Percentiles rank a stretch among this genome's conserved stretches.
These are phyloP conservation scores for Fusarium pseudonygamai DNA, from an alignment of 2,329 filamentous ascomycete species.

Conservation along the genomic window DNA sequence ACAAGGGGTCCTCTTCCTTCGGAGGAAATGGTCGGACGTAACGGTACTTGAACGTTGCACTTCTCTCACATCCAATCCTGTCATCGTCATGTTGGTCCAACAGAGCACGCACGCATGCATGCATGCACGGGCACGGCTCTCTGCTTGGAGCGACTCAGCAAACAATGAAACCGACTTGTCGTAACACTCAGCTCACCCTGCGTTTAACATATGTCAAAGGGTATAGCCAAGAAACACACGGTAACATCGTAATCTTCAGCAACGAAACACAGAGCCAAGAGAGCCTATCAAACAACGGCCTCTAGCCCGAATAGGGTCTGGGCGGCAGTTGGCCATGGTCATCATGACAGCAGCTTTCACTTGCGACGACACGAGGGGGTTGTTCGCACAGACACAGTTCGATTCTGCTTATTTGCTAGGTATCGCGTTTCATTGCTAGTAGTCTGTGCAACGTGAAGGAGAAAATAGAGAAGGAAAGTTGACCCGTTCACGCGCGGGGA, in stretches of 20 bases:
- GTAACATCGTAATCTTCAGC: conserved; percentile 31
- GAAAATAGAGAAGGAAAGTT: neutral
- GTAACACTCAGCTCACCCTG: conserved; percentile 2
- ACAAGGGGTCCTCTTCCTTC: conserved; percentile 19
- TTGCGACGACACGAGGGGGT: neutral
- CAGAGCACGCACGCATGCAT: neutral
- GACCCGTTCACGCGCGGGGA: conserved; percentile 18
- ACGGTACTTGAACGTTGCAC: conserved; percentile 5
- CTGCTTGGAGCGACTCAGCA: neutral
- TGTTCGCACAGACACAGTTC: conserved; percentile 24
- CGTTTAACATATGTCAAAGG: neutral
- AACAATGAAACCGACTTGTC: neutral
- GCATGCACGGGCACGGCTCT: neutral
- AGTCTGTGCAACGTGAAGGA: neutral
- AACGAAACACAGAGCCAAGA: conserved; percentile 6
- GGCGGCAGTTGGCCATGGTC: conserved; percentile 20
- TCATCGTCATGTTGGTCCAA: conserved; percentile 2
- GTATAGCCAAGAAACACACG: neutral
- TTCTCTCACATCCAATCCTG: neutral
- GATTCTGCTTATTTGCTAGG: neutral
- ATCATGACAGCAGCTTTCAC: conserved; percentile 26
- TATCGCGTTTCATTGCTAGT: conserved; percentile 6
- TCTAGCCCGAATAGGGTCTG: conserved; percentile 29
- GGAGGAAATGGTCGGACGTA: neutral
- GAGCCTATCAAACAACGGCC: conserved; percentile 29